phyloP scores from a whole-genome alignment of 306 rosid genomes.

The Calophaca sinica region DNA sequence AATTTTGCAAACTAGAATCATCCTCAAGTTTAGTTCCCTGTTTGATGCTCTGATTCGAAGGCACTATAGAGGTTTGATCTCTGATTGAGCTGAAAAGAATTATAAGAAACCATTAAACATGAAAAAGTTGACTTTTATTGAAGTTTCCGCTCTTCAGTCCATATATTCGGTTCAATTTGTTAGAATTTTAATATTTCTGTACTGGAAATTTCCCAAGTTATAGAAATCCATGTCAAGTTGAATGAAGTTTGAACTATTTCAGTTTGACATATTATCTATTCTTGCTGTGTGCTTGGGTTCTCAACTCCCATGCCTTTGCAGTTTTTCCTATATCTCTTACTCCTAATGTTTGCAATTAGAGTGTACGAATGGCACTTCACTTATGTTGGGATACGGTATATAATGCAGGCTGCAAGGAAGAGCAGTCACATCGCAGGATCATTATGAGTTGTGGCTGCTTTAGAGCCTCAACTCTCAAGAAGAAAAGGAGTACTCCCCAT shows the following conservation, averaged over 20 bases:
- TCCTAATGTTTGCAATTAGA: slow-evolving; percentile 7
- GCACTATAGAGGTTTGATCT: neutral
- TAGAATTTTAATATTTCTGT: too few species aligned
- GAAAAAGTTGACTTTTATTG: slow-evolving; percentile 47
- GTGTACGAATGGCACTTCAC: slow-evolving; percentile 34
- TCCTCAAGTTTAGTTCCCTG: neutral
- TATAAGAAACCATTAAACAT: neutral
- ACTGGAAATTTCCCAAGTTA: neutral
- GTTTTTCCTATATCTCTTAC: slow-evolving; percentile 16
- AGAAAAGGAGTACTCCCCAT: slow-evolving; percentile 52
- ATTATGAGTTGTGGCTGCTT: slow-evolving; percentile 92
- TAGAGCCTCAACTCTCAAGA: slow-evolving; percentile 59
- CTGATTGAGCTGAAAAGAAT: slow-evolving; percentile 9
- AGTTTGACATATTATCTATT: slow-evolving; percentile 17
- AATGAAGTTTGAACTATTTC: slow-evolving; percentile 6
- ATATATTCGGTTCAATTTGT: slow-evolving; percentile 16
- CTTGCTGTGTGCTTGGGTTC: slow-evolving; percentile 26
- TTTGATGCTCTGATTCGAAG: slow-evolving; percentile 15
- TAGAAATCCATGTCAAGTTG: slow-evolving; percentile 24
- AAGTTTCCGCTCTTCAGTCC: slow-evolving; percentile 32
- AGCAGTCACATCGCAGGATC: slow-evolving; percentile 36
- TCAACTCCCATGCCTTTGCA: neutral
- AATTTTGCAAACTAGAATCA: slow-evolving; percentile 18
- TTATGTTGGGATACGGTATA: slow-evolving; percentile 38
- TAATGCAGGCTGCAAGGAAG: slow-evolving; percentile 46